Base-by-base conservation (phyloP, 345 rosid genomes). In the Acer yangbiense region DNA sequence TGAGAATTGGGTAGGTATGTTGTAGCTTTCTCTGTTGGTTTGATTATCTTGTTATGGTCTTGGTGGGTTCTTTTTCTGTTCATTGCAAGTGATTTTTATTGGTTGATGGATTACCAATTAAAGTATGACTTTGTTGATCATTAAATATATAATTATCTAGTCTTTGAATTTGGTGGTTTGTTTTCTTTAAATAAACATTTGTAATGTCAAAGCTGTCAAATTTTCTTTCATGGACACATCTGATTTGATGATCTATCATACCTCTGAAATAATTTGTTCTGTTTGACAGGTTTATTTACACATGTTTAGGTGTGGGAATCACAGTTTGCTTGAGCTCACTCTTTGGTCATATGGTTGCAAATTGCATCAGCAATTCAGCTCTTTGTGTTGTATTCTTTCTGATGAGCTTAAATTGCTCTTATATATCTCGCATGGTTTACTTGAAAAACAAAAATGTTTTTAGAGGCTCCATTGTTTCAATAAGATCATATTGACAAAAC, bases 211-310 rank as follows among this genome's bases (percentile, higher is more conserved):
- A 35, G 69, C 21, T 35, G 25, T 65, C 23, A 17, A 65, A 32
- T 32, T 4, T 35, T 14, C 18, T 32, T 43, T 7, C 20, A 18
- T 66, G 48, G 48, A 66, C 69, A 50, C 55, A 13, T 14, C 39
- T 35, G 39, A 35, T 35, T 35, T 4, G 3, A 4, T 35, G 39
- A 4, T 35, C 39, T 35, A 20, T 7, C 17, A 8, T 55, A 35
- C 39, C 55, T 61, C 21, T 13, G 25, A 73, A 20, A 17, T 21
- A 27, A 5, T 14, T 29, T 29, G 8, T 72, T 74, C 13, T 27
- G 54, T 76, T 68, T 72, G 64, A 68, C 94, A 90, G 94, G 94
- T 90, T 90, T 73, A 88, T 90, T 68, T 74, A 67, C 73, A 39
- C 87, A 58, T 84, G 85, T 74, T 78, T 82, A 0, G 89, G 83